Base-by-base conservation (phyloP, 257 asterid species). In the Penstemon newberryi region DNA sequence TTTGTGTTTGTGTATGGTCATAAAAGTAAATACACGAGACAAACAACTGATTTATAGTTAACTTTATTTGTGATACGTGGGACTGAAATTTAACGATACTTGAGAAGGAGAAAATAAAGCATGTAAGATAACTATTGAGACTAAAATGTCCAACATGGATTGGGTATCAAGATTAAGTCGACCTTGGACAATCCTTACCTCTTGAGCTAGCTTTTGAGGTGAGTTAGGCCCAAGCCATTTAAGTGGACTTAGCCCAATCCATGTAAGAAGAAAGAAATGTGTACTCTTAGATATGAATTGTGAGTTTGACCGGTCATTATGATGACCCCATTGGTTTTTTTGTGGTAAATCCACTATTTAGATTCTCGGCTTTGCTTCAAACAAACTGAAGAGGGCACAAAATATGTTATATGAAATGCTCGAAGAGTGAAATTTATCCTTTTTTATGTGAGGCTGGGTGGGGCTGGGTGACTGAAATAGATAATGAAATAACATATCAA, bases 261-360 rank as follows among this genome's bases (percentile, higher is more conserved):
- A 25, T 25, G 2, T 25, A 25, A 25, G 33, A 25, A 25, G 33
- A 25, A 25, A 25, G 1, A 25, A 58, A 61, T 36, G 45, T n/a
- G 18, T 67, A 38, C 43, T 39, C 50, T 0, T 39, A 60, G 25
- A 71, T 70, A 47, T 60, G 60, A 58, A 45, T 59, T 60, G 66
- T 40, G 65, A 67, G 43, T 45, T 66, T 18, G 25, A 66, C 64
- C 11, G 50, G 66, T 12, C 37, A 38, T 67, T 41, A 9, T 63
- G 53, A 56, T 56, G 54, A 8, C 54, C 56, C 46, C 67, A 6
- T 56, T 8, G 18, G 36, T 25, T 62, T 61, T 39, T 39, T 4
- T 57, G 46, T 15, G 25, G 36, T 61, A 38, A 18, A 19, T 56
- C 43, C 15, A 5, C 53, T 39, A 44, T 45, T 7, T 46, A 64